Conservation (phyloP, 331 rosid species). For the Pyracantha coccinea region DNA sequence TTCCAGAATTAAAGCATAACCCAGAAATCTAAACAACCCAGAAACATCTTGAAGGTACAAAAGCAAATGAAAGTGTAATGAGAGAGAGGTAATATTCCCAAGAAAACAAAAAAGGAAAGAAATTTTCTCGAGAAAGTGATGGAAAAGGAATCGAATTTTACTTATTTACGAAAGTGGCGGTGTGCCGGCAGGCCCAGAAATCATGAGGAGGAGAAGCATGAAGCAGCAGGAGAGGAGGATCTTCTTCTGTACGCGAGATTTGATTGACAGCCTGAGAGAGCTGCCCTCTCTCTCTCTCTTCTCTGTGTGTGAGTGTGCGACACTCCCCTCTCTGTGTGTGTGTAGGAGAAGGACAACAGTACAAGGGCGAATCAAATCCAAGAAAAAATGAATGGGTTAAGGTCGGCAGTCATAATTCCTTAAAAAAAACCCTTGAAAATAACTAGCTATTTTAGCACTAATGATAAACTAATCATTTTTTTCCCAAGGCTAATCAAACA, state of each 20-base stretch:
- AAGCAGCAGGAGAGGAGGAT: conserved; percentile 3
- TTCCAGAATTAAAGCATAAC: background rate
- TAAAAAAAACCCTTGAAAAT: background rate
- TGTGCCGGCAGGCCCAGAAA: conserved; percentile 34
- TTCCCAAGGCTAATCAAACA: background rate
- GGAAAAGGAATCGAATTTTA: conserved; percentile 13
- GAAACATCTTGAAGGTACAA: background rate
- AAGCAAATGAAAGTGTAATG: conserved; percentile 1
- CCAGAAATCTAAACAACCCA: conserved; percentile 5
- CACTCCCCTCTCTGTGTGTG: background rate
- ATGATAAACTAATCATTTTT: background rate
- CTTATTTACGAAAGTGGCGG: conserved; percentile 4
- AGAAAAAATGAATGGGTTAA: background rate
- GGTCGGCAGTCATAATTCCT: background rate
- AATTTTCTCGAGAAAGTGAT: conserved; percentile 5
- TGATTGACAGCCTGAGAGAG: conserved; percentile 17
- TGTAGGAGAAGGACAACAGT: background rate
- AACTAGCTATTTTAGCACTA: background rate
- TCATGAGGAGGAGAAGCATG: conserved; percentile 25
- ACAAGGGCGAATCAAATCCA: background rate
- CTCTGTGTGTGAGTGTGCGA: background rate
- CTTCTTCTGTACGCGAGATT: conserved; percentile 20
- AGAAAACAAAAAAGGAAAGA: background rate
- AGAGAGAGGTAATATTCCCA: conserved; percentile 2
- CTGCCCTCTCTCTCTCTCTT: background rate